Conservation (phyloP, 106 monocot species). For the Acorus gramineus region DNA sequence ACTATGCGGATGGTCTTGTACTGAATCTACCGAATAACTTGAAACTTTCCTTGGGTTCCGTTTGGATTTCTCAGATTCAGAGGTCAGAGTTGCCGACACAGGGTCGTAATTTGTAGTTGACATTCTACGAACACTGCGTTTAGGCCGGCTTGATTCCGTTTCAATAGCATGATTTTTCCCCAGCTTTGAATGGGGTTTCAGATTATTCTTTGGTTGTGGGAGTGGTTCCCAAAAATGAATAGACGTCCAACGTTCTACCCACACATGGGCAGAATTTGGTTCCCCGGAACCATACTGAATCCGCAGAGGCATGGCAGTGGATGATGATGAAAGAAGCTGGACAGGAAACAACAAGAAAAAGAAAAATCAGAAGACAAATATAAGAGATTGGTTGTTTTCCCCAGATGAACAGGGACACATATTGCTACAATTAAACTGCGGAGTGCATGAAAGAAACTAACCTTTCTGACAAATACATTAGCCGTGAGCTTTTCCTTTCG, state of each 20-base stretch:
- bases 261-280: conserved; percentile 53
- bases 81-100: conserved; percentile 7
- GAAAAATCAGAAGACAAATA: not conserved
- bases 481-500: conserved; percentile 30
- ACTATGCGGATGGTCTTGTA: conserved; percentile 50
- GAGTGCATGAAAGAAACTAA: conserved; percentile 8
- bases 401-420: too few species aligned
- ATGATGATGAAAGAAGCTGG: conserved; percentile 58
- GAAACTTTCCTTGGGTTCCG: conserved; percentile 35
- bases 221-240: conserved; percentile 47
- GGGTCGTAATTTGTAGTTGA: conserved; percentile 17
- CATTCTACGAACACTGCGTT: conserved; percentile 38
- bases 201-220: conserved; percentile 28
- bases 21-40: conserved; percentile 25
- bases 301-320: conserved; percentile 35
- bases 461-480: conserved; percentile 61
- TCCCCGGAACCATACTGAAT: conserved; percentile 41
- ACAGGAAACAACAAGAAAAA: not conserved
- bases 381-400: too few species aligned
- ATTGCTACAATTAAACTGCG: too few species aligned
- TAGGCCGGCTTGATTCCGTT: conserved; percentile 66
- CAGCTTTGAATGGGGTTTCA: conserved; percentile 42
- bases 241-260: conserved; percentile 78
- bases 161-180: conserved; percentile 24
- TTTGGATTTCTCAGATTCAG: conserved; percentile 39